These are phyloP conservation scores for Chrysosporium keratinophilum DNA, from an alignment of 2,329 filamentous ascomycete genomes.

Conservation along the genomic window DNA sequence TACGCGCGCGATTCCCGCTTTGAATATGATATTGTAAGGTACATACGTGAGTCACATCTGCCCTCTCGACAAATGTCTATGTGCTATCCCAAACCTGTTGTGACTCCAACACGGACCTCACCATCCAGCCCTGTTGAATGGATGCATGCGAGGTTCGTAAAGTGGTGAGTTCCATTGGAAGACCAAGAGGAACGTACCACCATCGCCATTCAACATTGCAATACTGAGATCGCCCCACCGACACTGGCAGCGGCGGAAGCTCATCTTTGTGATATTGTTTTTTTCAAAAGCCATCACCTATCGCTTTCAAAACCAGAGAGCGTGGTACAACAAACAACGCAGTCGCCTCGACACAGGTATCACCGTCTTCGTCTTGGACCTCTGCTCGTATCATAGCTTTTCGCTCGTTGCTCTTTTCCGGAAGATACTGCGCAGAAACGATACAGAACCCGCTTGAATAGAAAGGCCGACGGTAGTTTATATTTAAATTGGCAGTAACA, in stretches of 20 bases:
- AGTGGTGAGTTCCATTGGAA: too few relatives aligned
- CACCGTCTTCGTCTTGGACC: conserved; percentile 38
- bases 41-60: too few relatives aligned
- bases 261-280: neutral
- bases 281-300: conserved; percentile 32
- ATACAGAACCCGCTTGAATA: conserved; percentile 54
- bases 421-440: conserved; percentile 40
- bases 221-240: too few relatives aligned
- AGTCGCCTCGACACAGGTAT: conserved; percentile 48
- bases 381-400: conserved; percentile 31
- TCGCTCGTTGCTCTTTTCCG: conserved; percentile 29
- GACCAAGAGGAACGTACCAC: too few relatives aligned
- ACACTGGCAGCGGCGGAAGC: neutral
- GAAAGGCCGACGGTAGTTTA: conserved; percentile 55
- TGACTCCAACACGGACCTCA: too few relatives aligned
- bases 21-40: too few relatives aligned
- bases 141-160: too few relatives aligned
- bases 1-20: too few relatives aligned
- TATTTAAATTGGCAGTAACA: conserved; percentile 47
- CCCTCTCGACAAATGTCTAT: too few relatives aligned
- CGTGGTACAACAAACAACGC: conserved; percentile 51
- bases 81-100: too few relatives aligned
- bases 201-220: too few relatives aligned
- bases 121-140: too few relatives aligned
- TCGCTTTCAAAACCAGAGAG: conserved; percentile 33